phyloP scores from a whole-genome alignment of 202 grass and related monocot species.

The Dendrocalamus latiflorus region DNA sequence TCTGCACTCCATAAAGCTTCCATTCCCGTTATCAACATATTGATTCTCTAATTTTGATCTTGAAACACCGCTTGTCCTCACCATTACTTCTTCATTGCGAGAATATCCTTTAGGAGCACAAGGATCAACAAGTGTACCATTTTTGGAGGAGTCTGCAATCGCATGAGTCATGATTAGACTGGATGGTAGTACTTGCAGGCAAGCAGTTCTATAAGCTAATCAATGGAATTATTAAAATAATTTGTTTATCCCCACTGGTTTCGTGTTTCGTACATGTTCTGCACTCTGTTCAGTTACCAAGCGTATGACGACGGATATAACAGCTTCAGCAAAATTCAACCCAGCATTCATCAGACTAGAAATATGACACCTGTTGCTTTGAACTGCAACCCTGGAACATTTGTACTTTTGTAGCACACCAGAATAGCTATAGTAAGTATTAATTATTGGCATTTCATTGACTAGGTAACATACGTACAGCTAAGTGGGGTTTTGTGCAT shows the following conservation, averaged over 20 bases:
- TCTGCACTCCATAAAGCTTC: constrained; percentile 62
- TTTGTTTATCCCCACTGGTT: neutral
- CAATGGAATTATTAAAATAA: too few relatives aligned
- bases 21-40: constrained; percentile 43
- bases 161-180: neutral
- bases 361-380: neutral
- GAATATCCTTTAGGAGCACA: constrained; percentile 77
- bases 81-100: constrained; percentile 34
- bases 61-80: constrained; percentile 1
- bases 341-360: neutral
- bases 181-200: neutral
- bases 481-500: too few relatives aligned
- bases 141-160: constrained; percentile 38
- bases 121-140: constrained; percentile 57
- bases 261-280: neutral
- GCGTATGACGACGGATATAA: neutral
- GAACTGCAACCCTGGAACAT: neutral
- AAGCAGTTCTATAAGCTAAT: neutral
- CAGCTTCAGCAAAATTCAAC: neutral
- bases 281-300: neutral
- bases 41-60: constrained; percentile 41
- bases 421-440: neutral
- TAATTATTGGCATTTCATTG: constrained; percentile 6
- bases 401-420: neutral
- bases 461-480: neutral